Evolutionary conservation across 345 rosid species (phyloP).

Genomic region (Abelmoschus esculentus): DNA sequence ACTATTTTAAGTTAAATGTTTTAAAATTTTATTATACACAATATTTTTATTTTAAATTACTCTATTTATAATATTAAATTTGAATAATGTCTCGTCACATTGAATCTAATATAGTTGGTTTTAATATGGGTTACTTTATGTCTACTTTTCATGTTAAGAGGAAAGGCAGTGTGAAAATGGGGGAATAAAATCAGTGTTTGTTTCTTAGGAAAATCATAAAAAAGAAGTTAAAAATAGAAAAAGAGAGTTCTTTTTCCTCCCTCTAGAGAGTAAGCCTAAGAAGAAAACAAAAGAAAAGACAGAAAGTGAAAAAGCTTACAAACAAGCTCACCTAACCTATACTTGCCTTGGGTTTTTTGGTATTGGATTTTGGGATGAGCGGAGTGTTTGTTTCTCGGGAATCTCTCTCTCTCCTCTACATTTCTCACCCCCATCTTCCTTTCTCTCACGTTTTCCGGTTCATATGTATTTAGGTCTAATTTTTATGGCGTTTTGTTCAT

Average conservation of each 20-base stretch:
- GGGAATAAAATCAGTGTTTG: conserved; percentile 7
- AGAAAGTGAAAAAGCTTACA: conserved; percentile 34
- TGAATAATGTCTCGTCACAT: no score
- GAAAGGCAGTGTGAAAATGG: not conserved
- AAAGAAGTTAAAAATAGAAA: conserved; percentile 10
- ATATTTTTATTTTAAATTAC: no score
- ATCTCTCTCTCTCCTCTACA: conserved; percentile 6
- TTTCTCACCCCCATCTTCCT: conserved; percentile 19
- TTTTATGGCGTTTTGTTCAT: conserved; percentile 13
- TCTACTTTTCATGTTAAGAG: conserved; percentile 23
- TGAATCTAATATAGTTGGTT: no score
- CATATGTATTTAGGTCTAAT: not conserved
- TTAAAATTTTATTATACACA: no score
- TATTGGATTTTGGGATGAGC: conserved; percentile 20
- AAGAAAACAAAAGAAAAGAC: conserved; percentile 41
- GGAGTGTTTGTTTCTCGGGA: conserved; percentile 18
- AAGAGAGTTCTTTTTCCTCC: not conserved
- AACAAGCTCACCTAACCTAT: conserved; percentile 14
- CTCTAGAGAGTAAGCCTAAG: conserved; percentile 11
- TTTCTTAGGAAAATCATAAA: not conserved
- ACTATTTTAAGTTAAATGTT: no score
- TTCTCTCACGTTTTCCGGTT: not conserved
- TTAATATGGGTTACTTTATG: conserved; percentile 16
- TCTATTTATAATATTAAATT: no score
- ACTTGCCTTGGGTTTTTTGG: conserved; percentile 9